Percentiles rank a stretch among this genome's conserved stretches.
These are phyloP conservation scores for Haematococcus lacustris DNA, from an alignment of 139 green algal species.

Conservation along the genomic window DNA sequence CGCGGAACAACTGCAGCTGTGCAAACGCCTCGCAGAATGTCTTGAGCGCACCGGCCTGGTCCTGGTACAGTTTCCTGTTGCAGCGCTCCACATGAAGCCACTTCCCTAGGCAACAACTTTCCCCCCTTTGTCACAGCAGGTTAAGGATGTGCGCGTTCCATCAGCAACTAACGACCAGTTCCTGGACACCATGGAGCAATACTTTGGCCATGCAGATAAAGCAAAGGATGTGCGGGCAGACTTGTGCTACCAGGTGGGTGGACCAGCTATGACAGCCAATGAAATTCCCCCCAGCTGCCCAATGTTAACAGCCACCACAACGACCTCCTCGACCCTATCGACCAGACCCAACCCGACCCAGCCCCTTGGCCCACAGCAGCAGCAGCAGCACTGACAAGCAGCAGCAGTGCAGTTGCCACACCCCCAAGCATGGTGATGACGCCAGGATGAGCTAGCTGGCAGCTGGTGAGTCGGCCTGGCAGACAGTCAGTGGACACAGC, in stretches of 20 bases:
- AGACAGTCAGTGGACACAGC: too few relatives aligned
- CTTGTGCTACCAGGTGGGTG: conserved; percentile 70
- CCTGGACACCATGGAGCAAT: conserved; percentile 79
- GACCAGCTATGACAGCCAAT: not conserved
- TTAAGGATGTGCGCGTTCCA: conserved; percentile 69
- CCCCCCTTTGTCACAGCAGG: conserved; percentile 11
- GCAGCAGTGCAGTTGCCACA: too few relatives aligned
- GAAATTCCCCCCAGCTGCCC: not conserved
- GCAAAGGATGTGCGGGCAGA: conserved; percentile 54
- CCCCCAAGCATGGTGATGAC: too few relatives aligned
- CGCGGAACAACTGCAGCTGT: not conserved
- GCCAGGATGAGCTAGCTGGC: too few relatives aligned
- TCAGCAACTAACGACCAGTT: conserved; percentile 61
- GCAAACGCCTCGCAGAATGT: not conserved
- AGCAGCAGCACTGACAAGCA: too few relatives aligned
- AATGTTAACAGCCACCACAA: too few relatives aligned
- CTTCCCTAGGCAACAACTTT: not conserved
- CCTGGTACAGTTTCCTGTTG: not conserved
- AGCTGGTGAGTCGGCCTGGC: too few relatives aligned
- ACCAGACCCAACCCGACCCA: too few relatives aligned
- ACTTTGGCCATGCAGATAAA: conserved; percentile 72
- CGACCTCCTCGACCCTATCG: too few relatives aligned
- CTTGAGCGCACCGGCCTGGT: not conserved
- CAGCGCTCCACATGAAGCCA: too few relatives aligned
- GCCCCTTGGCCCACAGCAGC: too few relatives aligned